Evolutionary conservation across 2,329 filamentous ascomycete genomes (phyloP).

Genomic region (Clathrospora elynae): DNA sequence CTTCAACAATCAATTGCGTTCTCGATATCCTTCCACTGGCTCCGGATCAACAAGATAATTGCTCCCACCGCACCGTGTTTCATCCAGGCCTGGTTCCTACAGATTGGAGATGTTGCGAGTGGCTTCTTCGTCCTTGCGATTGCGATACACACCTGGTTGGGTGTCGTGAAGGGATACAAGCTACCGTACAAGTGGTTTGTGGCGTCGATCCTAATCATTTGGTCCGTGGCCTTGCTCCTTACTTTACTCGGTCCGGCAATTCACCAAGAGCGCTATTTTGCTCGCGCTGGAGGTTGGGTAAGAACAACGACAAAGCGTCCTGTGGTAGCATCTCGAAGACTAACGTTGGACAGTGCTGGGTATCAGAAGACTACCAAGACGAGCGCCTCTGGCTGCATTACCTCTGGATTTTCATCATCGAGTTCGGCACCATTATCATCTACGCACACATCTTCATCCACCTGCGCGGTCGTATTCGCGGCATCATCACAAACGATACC

Average conservation of each 20-base stretch:
- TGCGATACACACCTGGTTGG: constrained; percentile 59
- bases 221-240: constrained; percentile 54
- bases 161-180: constrained; percentile 56
- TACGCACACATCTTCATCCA: constrained; percentile 58
- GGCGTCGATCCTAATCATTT: constrained; percentile 51
- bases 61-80: constrained; percentile 54
- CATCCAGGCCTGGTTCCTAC: constrained; percentile 58
- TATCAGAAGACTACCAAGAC: constrained; percentile 50
- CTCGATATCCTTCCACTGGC: constrained; percentile 56
- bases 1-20: constrained; percentile 60
- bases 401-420: constrained; percentile 60
- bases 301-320: no score
- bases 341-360: constrained; percentile 52
- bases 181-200: constrained; percentile 55
- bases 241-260: constrained; percentile 54
- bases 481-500: constrained; percentile 44
- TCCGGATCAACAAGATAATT: constrained; percentile 51
- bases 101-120: constrained; percentile 58
- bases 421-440: constrained; percentile 57
- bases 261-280: constrained; percentile 52
- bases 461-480: constrained; percentile 52
- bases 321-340: not conserved
- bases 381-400: constrained; percentile 59
- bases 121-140: constrained; percentile 61
- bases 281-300: constrained; percentile 56